Evolutionary conservation across 1,284 basidiomycete species (phyloP).

Genomic region (Neonothopanus nambi): DNA sequence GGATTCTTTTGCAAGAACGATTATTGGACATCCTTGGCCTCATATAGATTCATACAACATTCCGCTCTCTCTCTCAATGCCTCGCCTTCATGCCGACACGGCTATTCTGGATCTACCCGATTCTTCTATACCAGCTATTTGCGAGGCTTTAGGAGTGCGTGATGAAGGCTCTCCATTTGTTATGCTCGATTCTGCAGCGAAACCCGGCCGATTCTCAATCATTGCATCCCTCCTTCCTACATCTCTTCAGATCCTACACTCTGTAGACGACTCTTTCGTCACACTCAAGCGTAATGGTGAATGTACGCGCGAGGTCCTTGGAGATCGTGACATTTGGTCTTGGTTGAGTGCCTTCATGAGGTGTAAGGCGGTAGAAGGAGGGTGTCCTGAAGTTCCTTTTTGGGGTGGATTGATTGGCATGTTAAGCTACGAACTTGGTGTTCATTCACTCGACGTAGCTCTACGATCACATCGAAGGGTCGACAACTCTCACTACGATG

Average conservation of each 20-base stretch:
- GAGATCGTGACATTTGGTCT: conserved; percentile 58
- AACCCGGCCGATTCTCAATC: conserved; percentile 73
- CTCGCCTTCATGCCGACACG: conserved; percentile 19
- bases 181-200: conserved; percentile 70
- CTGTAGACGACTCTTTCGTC: conserved; percentile 50
- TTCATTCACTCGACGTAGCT: conserved; percentile 48
- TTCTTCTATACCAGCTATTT: conserved; percentile 46
- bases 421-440: conserved; percentile 76
- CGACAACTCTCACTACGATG: conserved; percentile 54
- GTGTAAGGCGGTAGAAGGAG: conserved; percentile 43
- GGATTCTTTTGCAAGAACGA: conserved; percentile 33
- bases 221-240: conserved; percentile 55
- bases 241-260: conserved; percentile 59
- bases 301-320: conserved; percentile 37
- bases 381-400: conserved; percentile 59
- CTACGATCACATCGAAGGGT: conserved; percentile 25
- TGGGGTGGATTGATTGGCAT: conserved; percentile 79
- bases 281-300: conserved; percentile 36
- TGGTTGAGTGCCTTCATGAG: conserved; percentile 74
- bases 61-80: conserved; percentile 23
- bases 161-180: conserved; percentile 66
- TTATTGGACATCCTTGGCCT: conserved; percentile 60
- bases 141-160: conserved; percentile 59
- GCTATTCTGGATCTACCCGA: conserved; percentile 44
- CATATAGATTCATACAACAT: conserved; percentile 28